Percentiles rank a stretch among this genome's conserved stretches.
Conservation (phyloP, 176 grass and related monocot genomes). For the Triticum turgidum region DNA sequence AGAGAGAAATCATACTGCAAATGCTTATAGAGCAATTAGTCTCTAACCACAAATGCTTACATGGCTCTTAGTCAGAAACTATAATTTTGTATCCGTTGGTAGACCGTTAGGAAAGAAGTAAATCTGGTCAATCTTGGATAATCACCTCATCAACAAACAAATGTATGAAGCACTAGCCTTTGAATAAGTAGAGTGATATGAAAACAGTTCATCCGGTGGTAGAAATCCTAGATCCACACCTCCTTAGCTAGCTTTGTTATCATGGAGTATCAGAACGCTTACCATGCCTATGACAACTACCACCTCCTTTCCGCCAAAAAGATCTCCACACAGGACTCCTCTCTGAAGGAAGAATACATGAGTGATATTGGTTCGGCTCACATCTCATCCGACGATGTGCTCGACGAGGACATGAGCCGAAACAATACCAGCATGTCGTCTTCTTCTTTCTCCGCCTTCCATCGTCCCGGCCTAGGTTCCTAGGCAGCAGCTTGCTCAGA, state of each 20-base stretch:
- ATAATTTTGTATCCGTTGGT: neutral
- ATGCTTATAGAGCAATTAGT: neutral
- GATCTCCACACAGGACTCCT: neutral
- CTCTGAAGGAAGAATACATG: conserved; percentile 62
- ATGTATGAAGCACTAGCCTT: neutral
- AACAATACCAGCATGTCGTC: conserved; percentile 68
- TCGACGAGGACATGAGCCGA: conserved; percentile 49
- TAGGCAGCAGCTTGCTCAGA: neutral
- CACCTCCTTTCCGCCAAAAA: neutral
- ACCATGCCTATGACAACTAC: neutral
- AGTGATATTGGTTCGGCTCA: conserved; percentile 80
- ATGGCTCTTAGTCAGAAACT: neutral
- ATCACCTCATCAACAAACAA: neutral
- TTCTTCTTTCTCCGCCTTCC: conserved; percentile 34
- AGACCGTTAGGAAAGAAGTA: neutral
- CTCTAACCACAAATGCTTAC: neutral
- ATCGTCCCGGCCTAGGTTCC: neutral
- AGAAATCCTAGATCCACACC: neutral
- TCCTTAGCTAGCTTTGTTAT: neutral
- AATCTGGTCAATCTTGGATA: neutral
- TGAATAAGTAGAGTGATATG: neutral
- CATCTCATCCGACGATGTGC: conserved; percentile 17
- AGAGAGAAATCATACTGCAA: neutral
- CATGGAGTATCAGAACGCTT: neutral
- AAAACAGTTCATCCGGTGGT: too few species aligned